phyloP scores from a whole-genome alignment of 331 rosid genomes.

The Arachis monticola region DNA sequence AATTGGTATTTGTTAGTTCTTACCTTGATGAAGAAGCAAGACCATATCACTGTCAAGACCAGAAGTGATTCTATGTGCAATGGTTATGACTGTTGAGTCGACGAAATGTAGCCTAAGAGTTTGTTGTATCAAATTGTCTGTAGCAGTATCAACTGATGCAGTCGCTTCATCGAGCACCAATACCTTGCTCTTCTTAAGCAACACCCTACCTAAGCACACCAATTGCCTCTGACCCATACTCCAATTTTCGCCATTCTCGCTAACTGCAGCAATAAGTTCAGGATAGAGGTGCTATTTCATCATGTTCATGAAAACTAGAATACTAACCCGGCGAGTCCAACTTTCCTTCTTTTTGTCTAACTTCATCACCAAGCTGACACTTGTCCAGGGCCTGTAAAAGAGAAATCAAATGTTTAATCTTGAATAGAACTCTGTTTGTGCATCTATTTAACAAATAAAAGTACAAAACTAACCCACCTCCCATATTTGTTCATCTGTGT shows the following conservation, averaged over 20 bases:
- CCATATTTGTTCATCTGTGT: not conserved
- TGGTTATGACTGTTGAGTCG: conserved; percentile 64
- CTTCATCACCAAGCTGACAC: conserved; percentile 92
- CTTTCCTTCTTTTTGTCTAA: conserved; percentile 77
- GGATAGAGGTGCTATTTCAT: not conserved
- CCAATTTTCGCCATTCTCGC: conserved; percentile 88
- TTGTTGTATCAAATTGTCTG: conserved; percentile 78
- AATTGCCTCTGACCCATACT: conserved; percentile 94
- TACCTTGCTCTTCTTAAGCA: conserved; percentile 77
- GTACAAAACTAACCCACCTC: not conserved
- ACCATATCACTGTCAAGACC: conserved; percentile 79
- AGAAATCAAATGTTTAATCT: conserved; percentile 11
- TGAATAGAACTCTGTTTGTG: not conserved
- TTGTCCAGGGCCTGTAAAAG: conserved; percentile 69
- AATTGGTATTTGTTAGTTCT: not conserved
- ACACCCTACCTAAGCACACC: conserved; percentile 83
- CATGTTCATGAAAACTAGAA: conserved; percentile 6
- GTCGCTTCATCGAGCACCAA: conserved; percentile 62
- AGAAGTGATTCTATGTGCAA: conserved; percentile 78
- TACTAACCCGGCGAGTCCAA: conserved; percentile 71
- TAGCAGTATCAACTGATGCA: conserved; percentile 87
- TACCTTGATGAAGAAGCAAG: conserved; percentile 76
- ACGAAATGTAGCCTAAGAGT: conserved; percentile 65
- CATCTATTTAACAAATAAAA: not conserved
- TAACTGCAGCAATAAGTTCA: conserved; percentile 43